Conservation (phyloP, 2,329 filamentous ascomycete genomes). For the Celoporthe dispersa region DNA sequence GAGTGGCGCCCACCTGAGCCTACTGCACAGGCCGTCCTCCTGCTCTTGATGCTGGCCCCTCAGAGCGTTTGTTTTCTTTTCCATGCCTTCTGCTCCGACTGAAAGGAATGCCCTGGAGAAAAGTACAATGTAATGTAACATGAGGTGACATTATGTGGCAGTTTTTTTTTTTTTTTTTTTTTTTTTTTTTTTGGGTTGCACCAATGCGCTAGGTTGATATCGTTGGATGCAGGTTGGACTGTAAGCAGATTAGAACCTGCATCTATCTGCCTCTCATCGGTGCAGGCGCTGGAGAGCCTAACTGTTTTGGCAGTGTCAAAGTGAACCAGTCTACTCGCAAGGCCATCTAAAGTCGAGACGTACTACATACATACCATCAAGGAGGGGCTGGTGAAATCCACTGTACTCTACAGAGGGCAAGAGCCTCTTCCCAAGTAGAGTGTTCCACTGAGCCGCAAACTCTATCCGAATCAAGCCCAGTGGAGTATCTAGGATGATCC, state of each 20-base stretch:
- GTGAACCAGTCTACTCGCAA: not conserved
- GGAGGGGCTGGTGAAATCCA: not conserved
- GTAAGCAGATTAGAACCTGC: no score
- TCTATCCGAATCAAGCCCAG: not conserved
- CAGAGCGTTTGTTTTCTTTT: not conserved
- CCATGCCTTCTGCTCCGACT: not conserved
- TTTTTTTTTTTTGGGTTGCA: not conserved
- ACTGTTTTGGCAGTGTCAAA: not conserved
- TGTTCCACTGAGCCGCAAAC: constrained; percentile 7
- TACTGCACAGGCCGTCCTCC: no score
- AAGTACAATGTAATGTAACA: no score
- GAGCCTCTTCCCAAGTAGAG: not conserved
- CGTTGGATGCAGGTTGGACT: no score
- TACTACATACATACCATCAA: no score
- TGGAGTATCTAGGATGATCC: not conserved
- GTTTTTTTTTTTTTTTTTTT: no score
- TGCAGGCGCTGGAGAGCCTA: not conserved
- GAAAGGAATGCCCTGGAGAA: no score
- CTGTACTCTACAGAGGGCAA: no score
- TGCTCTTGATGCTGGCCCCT: no score
- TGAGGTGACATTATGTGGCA: no score
- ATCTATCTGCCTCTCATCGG: no score
- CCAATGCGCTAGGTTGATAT: no score
- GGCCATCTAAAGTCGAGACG: not conserved
- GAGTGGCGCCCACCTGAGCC: not conserved